Base-by-base conservation (phyloP, 495 filamentous ascomycete genomes). In the Saxispiralis lemnorum region DNA sequence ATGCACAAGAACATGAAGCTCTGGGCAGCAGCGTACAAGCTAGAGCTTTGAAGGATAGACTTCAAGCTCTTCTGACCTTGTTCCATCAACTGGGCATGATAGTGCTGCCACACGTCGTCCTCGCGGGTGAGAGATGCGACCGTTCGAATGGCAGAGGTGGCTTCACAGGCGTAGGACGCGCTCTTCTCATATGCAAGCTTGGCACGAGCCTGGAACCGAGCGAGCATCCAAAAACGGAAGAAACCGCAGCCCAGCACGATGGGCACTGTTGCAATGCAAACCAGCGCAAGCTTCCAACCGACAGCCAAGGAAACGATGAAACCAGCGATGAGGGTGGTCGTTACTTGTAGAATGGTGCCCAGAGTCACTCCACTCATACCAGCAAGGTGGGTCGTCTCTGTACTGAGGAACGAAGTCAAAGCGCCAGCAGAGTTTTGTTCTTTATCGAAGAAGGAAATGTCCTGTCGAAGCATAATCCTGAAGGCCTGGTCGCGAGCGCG, bases 251-350 rank as follows among this genome's bases (percentile, higher is more conserved):
- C 70, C 0, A 93, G 62, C 0, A 94, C 65, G 21, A 93, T 58
- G 0, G 88, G 88, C 16, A 94, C 71, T 20, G 76, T 79, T 14
- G 76, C 69, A 46, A 73, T 78, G 59, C 81, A 83, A 24, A 93
- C 87, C 6, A 96, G 68, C 13, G 81, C 82, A 7, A 96, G 66
- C 56, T 94, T 94, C 87, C 88, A 96, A 20, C 79, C 84, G 55
- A 93, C 73, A 1, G 73, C 67, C 21, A 78, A 61, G 12, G 73
- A 69, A 20, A 94, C 55, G 15, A 73, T 56, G 46, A 81, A 73
- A 7, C 81, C 73, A 0, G 75, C 72, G 20, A 80, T 51, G 7
- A 94, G 68, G 2, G 83, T 89, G 1, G 83, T 82, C 9, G 68
- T 61, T 31, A 85, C 76, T 45, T 76, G 76, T 9, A 94, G 58